A percentile compares a stretch with the other conserved stretches of the same genome.
phyloP scores from a whole-genome alignment of 306 rosid species.

The Glycine tomentella region DNA sequence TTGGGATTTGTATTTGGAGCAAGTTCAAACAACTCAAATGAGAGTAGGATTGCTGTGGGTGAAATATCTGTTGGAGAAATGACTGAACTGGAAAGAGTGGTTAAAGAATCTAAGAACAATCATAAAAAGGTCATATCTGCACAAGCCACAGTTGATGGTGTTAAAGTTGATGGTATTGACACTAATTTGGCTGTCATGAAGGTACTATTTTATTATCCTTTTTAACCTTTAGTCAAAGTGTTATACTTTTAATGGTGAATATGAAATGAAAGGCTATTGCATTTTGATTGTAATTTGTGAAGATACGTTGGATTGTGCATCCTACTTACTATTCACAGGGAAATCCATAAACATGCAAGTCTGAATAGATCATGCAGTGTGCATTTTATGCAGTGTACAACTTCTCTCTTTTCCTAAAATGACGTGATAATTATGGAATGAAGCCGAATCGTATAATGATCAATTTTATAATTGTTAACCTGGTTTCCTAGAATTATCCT shows the following conservation, averaged over 20 bases:
- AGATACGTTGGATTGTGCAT: conserved; percentile 15
- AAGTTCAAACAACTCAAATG: conserved; percentile 61
- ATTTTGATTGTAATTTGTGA: not conserved
- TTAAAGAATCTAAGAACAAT: conserved; percentile 76
- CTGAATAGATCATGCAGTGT: conserved; percentile 20
- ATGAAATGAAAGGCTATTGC: conserved; percentile 1
- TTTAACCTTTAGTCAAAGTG: conserved; percentile 23
- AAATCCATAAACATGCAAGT: not conserved
- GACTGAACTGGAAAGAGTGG: conserved; percentile 76
- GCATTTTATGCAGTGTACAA: conserved; percentile 18
- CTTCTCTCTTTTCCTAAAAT: conserved; percentile 26
- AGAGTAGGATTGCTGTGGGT: conserved; percentile 78
- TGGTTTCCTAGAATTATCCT: conserved; percentile 34
- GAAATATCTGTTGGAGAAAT: conserved; percentile 92
- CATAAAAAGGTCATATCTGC: conserved; percentile 87
- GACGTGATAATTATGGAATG: not conserved
- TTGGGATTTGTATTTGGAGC: conserved; percentile 80
- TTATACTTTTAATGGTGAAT: conserved; percentile 11
- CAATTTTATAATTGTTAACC: not conserved
- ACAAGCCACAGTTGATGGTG: conserved; percentile 90
- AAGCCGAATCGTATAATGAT: conserved; percentile 28
- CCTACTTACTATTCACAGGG: conserved; percentile 3
- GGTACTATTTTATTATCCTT: conserved; percentile 58
- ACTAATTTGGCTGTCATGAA: conserved; percentile 95
- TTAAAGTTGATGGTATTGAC: conserved; percentile 96